Evolutionary conservation across 176 grass and related monocot species (phyloP), one percentile per base, ranked within the genome.

Genomic region (Carex kokanica): DNA sequence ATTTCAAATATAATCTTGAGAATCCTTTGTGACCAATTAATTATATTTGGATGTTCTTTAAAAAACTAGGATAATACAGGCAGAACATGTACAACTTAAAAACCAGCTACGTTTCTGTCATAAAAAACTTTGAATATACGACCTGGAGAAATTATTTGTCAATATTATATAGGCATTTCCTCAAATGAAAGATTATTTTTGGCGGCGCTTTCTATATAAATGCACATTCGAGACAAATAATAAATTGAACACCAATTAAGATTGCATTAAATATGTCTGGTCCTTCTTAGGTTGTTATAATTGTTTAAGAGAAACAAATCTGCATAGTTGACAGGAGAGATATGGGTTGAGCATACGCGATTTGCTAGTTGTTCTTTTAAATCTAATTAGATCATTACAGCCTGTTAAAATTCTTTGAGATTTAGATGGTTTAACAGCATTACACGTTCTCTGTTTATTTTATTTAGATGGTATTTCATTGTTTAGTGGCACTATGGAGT

Each of bases 281-380:
- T 68, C 15, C 6, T 40, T 68, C 15, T 17, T n/a, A 34, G 32
- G 16, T 18, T 68, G 38, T n/a, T 40, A 74, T 52, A 1, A 53
- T 75, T 54, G 23, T 52, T 75, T 75, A 75, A 72, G 23, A 15
- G 43, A 54, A 75, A 25, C 23, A 47, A 75, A 75, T 75, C 72
- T 75, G 20, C 72, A 75, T 54, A 75, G 72, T 75, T 75, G 72
- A 75, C 47, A 54, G 47, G 4, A 75, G 45, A 75, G 72, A 75
- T 53, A 54, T 54, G 23, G 47, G 47, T 75, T 75, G 72, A 75
- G 5, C 43, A 10, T 75, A 75, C 47, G 47, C 49, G 72, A 54
- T 75, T 53, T 54, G 43, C 5, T 25, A 75, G 12, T 75, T 54
- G 59, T 6, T 20, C 6, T 21, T 21, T 24, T 3, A 47, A 49